A percentile compares a stretch with the other conserved stretches of the same genome.
Evolutionary conservation across 129 eudicot genomes (phyloP).

Genomic region (Tagetes erecta): DNA sequence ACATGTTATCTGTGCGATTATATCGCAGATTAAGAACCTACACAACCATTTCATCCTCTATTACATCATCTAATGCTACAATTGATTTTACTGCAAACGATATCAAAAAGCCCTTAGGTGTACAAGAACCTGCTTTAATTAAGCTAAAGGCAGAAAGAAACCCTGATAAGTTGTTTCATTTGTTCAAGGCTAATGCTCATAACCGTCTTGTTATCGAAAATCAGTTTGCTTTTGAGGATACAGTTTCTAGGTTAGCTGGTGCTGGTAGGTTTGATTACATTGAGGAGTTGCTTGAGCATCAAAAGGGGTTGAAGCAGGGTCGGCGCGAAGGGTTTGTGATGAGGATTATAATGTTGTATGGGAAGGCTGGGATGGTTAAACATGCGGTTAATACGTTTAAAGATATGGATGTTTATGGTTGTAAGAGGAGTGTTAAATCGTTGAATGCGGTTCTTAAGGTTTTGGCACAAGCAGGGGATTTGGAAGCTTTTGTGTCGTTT

Average conservation of each 20-base stretch:
- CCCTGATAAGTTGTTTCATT: slow-evolving; percentile 63
- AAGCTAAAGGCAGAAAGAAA: slow-evolving; percentile 69
- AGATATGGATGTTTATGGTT: slow-evolving; percentile 74
- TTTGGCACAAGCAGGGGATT: slow-evolving; percentile 51
- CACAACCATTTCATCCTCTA: slow-evolving; percentile 15
- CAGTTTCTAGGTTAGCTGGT: slow-evolving; percentile 70
- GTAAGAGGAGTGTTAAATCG: slow-evolving; percentile 63
- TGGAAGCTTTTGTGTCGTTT: slow-evolving; percentile 52
- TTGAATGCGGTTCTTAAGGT: slow-evolving; percentile 76
- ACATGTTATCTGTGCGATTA: slow-evolving; percentile 37
- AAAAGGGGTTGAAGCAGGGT: slow-evolving; percentile 71
- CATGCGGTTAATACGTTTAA: slow-evolving; percentile 65
- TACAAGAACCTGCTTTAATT: slow-evolving; percentile 62
- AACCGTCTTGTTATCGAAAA: slow-evolving; percentile 66
- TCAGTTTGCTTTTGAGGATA: slow-evolving; percentile 69
- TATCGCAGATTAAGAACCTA: slow-evolving; percentile 33
- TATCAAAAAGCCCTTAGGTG: slow-evolving; percentile 23
- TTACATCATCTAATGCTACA: slow-evolving; percentile 7
- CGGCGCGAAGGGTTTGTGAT: slow-evolving; percentile 80
- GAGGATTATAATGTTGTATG: slow-evolving; percentile 81
- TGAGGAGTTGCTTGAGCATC: slow-evolving; percentile 76
- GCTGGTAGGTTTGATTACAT: slow-evolving; percentile 74
- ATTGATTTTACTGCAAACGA: slow-evolving; percentile 28
- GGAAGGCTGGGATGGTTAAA: slow-evolving; percentile 71
- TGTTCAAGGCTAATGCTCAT: slow-evolving; percentile 67